Evolutionary conservation across 129 eudicot genomes (phyloP), one percentile per base, ranked within the genome.

Genomic region (Escallonia herrerae): DNA sequence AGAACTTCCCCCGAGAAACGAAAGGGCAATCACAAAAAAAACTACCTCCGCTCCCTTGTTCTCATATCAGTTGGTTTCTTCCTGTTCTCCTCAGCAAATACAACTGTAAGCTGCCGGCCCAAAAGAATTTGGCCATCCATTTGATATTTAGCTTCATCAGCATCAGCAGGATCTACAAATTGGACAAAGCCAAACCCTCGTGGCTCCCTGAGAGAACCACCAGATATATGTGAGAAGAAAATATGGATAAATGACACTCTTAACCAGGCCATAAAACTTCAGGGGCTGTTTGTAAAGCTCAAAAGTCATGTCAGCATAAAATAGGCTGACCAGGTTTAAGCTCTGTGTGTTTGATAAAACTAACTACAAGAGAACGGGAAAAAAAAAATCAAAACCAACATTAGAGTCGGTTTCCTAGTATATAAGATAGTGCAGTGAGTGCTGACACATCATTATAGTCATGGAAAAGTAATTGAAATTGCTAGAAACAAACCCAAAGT

Each of bases 31-130:
- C 33, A 22, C 1, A 22, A 1, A 45, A 45, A 6, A 15, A 63
- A 60, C 38, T 63, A 82, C 87, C 83, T 75, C 49, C 73, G 75
- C 65, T 82, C 87, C 71, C 87, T 82, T 22, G 58, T 11, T 58
- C 81, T 71, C 87, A 82, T 82, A 54, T 82, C 87, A 54, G 73
- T n/a, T 41, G 87, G 87, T 66, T 82, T 82, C 72, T 82, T 82
- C 66, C 87, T 69, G 63, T 82, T 82, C 68, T 82, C 83, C 66
- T 82, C 87, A 14, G 87, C 87, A 78, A 82, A 82, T 51, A 78
- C 84, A 40, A 82, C 87, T 0, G 87, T 82, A 65, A 78, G 67
- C 70, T 78, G 77, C 53, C 83, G 83, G 58, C 83, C 83, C 56
- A 54, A 83, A 52, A 82, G 68, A 8, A 78, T 51, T 67, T 82